Base-by-base conservation (phyloP, 371 early-diverging fungal genomes). In the Syncephalastrum racemosum region DNA sequence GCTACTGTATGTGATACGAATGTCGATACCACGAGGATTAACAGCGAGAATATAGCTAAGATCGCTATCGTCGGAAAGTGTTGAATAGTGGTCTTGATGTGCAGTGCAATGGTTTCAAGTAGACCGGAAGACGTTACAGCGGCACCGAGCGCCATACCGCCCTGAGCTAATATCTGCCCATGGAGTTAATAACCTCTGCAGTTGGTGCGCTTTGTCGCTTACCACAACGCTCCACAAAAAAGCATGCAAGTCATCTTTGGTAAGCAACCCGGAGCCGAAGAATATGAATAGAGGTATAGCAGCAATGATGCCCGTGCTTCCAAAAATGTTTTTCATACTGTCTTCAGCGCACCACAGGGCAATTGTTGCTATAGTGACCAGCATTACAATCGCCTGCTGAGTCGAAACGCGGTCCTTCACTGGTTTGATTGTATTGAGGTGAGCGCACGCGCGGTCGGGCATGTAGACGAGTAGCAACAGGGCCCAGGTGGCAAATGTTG, bases 1-100 rank as follows among this genome's bases (percentile, higher is more conserved):
- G 89, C 90, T 5, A 98, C 98, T 0, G 98, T 97, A 63, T 98
- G 98, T 2, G 90, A 90, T 46, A 98, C 92, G 67, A 97, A 97
- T 2, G 93, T 93, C n/a, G 96, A 85, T 58, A 91, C 85, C 2
- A 92, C 84, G 16, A 91, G 68, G 13, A 90, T 84, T 27, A 93
- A 68, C 13, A 74, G 63, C 5, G 86, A 75, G 63, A 93, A 88
- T 23, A 88, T 68, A 10, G 82, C 67, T 14, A 91, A 62, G 16
- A 93, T 87, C 4, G 73, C 71, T 62, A 87, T 90, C 4, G 84
- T 67, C 2, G 80, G 63, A 61, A 91, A 64, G 23, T 81, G 78
- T 23, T 81, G 68, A 25, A 94, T 83, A 49, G 82, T 68, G 4
- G 74, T 68, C 36, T 88, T 83, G 50, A 98, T 85, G 25, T 67